Evolutionary conservation across 2,329 filamentous ascomycete species (phyloP).

Genomic region (Apiospora pterosperma): DNA sequence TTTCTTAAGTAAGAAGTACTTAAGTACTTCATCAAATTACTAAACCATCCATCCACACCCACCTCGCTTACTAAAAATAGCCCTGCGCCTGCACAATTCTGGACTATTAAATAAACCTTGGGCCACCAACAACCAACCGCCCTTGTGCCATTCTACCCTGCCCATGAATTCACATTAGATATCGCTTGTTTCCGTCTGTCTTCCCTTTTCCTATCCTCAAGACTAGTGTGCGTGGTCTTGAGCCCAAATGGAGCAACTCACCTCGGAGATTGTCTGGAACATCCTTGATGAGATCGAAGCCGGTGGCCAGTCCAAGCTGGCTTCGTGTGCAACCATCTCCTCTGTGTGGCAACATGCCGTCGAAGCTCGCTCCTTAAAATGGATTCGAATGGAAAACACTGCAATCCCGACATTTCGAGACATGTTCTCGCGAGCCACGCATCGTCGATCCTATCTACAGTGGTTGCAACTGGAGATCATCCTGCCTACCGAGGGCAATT

Average conservation of each 20-base stretch:
- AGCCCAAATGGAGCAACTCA: not conserved
- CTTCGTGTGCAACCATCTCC: not conserved
- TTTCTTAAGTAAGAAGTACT: too few relatives aligned
- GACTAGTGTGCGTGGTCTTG: too few relatives aligned
- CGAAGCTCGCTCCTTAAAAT: not conserved
- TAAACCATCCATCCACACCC: too few relatives aligned
- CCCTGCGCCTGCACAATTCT: too few relatives aligned
- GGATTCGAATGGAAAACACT: not conserved
- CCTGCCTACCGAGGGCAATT: not conserved
- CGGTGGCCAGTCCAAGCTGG: not conserved
- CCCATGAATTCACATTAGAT: too few relatives aligned
- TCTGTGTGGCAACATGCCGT: not conserved
- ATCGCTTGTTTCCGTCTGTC: too few relatives aligned
- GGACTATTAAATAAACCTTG: too few relatives aligned
- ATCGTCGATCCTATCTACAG: not conserved
- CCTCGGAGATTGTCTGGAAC: not conserved
- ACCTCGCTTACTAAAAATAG: too few relatives aligned
- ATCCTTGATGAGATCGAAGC: not conserved
- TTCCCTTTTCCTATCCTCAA: too few relatives aligned
- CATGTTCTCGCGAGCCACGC: not conserved
- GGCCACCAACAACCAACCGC: too few relatives aligned
- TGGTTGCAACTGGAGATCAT: not conserved
- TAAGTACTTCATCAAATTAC: too few relatives aligned
- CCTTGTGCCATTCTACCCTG: too few relatives aligned
- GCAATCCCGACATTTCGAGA: not conserved